Base-by-base conservation (phyloP, 768 basidiomycete species). In the Tulasnella sp. region DNA sequence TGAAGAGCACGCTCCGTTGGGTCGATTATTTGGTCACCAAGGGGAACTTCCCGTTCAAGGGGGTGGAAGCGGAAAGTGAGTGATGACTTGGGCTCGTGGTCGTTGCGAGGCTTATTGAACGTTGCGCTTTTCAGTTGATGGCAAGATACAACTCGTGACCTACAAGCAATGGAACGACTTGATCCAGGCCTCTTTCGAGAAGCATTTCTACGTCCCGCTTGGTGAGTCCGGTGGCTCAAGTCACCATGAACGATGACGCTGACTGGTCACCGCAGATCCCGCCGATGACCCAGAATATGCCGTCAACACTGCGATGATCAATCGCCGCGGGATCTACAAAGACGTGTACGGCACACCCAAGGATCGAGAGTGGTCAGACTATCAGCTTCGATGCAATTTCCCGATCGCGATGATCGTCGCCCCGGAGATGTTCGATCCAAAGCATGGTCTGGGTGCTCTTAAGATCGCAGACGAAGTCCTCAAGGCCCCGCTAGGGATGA, bases 331-430 rank as follows among this genome's bases (percentile, higher is more conserved):
- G 3, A 95, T 97, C 68, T 99, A 98, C 78, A 99, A 99, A 77
- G 96, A 99, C 69, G 91, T 98, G 5, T 86, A 86, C 65, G 91
- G 94, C 42, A 93, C 96, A 10, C 89, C 89, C 0, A 68, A 77
- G 50, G 87, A 84, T 9, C 80, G 90, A 58, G 89, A 95, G 71
- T 97, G 92, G 92, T 89, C 92, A 4, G 94, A 99, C 72, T 99
- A 98, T 70, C 96, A 98, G 71, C 79, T 96, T 65, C 80, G 93
- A 62, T 81, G 83, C 67, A 96, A 97, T 72, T 95, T 92, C 76
- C 85, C 93, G 3, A 86, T 97, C 61, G 90, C 96, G 0, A 97
- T 98, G 94, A 80, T 86, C 2, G 93, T 98, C 47, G 96, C 96
- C 1, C 95, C 95, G 8, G 96, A 98, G 70, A 72, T 99, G 48